Evolutionary conservation across 2,329 filamentous ascomycete genomes (phyloP).

Genomic region (Paecilomyces formosus): DNA sequence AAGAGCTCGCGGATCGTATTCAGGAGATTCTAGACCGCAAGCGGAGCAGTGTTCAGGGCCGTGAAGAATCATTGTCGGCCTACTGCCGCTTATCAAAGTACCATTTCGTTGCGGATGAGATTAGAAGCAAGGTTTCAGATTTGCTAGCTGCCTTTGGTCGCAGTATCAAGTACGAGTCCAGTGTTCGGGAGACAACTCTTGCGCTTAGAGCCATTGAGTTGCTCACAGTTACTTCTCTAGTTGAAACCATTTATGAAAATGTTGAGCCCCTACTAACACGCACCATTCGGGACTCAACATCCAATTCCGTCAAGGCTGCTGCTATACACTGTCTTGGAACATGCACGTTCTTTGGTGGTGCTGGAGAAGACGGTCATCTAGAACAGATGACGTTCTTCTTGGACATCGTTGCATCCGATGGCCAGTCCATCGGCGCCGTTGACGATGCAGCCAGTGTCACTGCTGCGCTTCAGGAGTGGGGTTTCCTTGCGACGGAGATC

Average conservation of each 20-base stretch:
- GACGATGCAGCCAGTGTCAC: constrained; percentile 66
- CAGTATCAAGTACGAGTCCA: constrained; percentile 62
- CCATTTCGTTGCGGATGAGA: constrained; percentile 58
- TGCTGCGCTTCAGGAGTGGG: constrained; percentile 71
- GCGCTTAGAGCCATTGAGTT: constrained; percentile 66
- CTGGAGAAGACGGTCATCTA: constrained; percentile 57
- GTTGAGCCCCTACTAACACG: constrained; percentile 53
- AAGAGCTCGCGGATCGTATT: constrained; percentile 58
- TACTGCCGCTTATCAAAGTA: constrained; percentile 61
- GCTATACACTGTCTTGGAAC: constrained; percentile 68
- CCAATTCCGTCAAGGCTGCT: constrained; percentile 56
- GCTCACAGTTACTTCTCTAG: constrained; percentile 60
- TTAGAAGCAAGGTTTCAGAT: constrained; percentile 53
- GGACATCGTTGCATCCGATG: constrained; percentile 74
- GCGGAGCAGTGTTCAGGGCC: constrained; percentile 63
- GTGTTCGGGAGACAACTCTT: constrained; percentile 59
- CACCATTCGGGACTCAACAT: constrained; percentile 59
- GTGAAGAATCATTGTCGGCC: constrained; percentile 56
- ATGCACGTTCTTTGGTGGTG: constrained; percentile 69
- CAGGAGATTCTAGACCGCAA: constrained; percentile 70
- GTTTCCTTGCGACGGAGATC: constrained; percentile 68
- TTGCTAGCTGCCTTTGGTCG: constrained; percentile 59
- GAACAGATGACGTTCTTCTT: constrained; percentile 69
- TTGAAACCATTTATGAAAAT: constrained; percentile 59
- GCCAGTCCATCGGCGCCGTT: constrained; percentile 60